Evolutionary conservation across 1,139 yeast genomes (phyloP).

Genomic region (Pichia sp.): DNA sequence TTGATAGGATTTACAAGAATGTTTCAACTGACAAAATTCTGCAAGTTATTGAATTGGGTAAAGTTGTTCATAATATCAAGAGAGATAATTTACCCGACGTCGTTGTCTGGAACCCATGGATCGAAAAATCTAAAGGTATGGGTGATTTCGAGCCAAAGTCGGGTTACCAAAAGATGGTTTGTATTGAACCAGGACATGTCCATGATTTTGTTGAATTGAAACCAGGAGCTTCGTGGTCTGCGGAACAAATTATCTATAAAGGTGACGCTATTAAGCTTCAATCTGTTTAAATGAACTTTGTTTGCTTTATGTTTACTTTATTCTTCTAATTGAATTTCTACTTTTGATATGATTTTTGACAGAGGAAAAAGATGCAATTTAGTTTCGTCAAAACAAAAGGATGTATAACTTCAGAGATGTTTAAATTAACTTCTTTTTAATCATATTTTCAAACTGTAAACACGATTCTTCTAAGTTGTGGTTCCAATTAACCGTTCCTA

Average conservation of each 20-base stretch:
- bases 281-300: slow-evolving; percentile 3
- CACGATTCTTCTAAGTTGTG: no score
- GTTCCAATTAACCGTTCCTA: no score
- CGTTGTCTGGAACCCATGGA: slow-evolving; percentile 99
- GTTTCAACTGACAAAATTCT: slow-evolving; percentile 47
- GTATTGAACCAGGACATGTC: slow-evolving; percentile 92
- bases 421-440: no score
- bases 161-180: slow-evolving; percentile 81
- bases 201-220: slow-evolving; percentile 51
- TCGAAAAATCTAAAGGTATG: slow-evolving; percentile 68
- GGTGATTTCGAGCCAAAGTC: slow-evolving; percentile 79
- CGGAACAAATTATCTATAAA: slow-evolving; percentile 44
- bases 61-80: slow-evolving; percentile 56
- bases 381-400: no score
- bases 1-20: slow-evolving; percentile 72
- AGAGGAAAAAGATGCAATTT: no score
- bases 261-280: slow-evolving; percentile 23
- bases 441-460: no score
- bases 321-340: no score
- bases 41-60: slow-evolving; percentile 61
- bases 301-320: no score
- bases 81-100: slow-evolving; percentile 72
- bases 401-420: no score
- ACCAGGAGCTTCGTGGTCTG: slow-evolving; percentile 68
- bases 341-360: no score